Evolutionary conservation across 1,139 yeast species (phyloP).

Genomic region (Candida pseudoviswanathii): DNA sequence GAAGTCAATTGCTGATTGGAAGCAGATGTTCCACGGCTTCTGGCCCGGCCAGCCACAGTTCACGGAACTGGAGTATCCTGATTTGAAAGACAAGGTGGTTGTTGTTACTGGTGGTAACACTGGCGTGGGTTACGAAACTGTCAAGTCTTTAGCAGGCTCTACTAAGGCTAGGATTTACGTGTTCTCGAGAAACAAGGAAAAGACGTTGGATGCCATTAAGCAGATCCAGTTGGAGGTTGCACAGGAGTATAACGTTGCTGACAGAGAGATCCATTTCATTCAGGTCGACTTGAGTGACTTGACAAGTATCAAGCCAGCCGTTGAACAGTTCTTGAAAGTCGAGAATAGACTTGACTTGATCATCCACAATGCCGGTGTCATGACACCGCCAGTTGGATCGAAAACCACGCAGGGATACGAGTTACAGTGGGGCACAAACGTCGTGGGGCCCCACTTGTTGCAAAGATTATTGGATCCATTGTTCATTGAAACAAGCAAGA

Average conservation of each 20-base stretch:
- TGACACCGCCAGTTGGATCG: constrained; percentile 40
- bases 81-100: constrained; percentile 22
- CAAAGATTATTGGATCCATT: constrained; percentile 47
- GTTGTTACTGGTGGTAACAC: constrained; percentile 25
- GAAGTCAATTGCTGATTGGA: constrained; percentile 14
- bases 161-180: constrained; percentile 39
- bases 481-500: constrained; percentile 33
- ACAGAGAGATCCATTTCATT: constrained; percentile 20
- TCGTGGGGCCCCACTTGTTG: constrained; percentile 50
- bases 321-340: constrained; percentile 25
- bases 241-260: constrained; percentile 14
- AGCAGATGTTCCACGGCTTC: constrained; percentile 14
- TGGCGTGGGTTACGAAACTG: constrained; percentile 31
- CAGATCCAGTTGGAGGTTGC: constrained; percentile 23
- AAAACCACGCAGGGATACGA: constrained; percentile 16
- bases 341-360: constrained; percentile 39
- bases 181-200: constrained; percentile 21
- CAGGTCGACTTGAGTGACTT: constrained; percentile 48
- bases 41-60: constrained; percentile 16
- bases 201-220: constrained; percentile 28
- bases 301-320: constrained; percentile 43
- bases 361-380: constrained; percentile 54
- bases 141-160: constrained; percentile 34
- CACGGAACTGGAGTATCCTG: constrained; percentile 18
- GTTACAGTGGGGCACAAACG: constrained; percentile 45